Conservation (phyloP, 2,329 filamentous ascomycete species). For the Scolecobasidium constrictum region DNA sequence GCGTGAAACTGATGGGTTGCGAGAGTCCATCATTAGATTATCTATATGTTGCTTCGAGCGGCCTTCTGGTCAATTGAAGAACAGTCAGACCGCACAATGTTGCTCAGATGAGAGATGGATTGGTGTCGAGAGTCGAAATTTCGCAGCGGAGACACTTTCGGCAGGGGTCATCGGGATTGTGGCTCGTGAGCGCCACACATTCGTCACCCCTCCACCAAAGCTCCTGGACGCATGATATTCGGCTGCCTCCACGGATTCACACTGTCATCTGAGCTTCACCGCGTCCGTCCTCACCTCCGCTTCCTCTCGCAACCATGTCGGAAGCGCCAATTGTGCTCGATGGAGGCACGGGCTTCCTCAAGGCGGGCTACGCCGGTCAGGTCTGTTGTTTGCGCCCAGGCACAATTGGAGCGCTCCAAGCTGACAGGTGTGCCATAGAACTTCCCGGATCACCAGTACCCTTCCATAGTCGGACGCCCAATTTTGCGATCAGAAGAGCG, state of each 20-base stretch:
- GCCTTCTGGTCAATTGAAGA: no score
- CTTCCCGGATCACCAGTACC: constrained; percentile 98
- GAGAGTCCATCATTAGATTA: no score
- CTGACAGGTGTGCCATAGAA: constrained; percentile 46
- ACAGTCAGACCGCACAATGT: no score
- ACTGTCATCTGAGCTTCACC: no score
- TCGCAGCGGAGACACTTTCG: no score
- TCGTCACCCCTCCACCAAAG: background rate
- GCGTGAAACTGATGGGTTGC: no score
- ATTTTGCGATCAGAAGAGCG: constrained; percentile 94
- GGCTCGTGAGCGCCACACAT: no score
- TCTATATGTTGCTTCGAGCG: no score
- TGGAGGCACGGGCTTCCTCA: constrained; percentile 98
- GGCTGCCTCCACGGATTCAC: background rate
- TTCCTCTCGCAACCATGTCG: background rate
- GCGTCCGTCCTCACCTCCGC: no score
- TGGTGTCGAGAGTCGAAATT: no score
- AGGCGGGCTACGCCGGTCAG: constrained; percentile 95
- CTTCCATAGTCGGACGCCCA: constrained; percentile 93
- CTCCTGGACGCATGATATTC: background rate
- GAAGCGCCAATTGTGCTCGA: constrained; percentile 65
- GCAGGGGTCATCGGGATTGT: no score
- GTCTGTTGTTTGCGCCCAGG: constrained; percentile 31
- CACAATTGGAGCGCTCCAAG: background rate
- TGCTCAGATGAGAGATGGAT: no score